Evolutionary conservation across 2,329 filamentous ascomycete species (phyloP).

Genomic region (Xylariaceae sp.): DNA sequence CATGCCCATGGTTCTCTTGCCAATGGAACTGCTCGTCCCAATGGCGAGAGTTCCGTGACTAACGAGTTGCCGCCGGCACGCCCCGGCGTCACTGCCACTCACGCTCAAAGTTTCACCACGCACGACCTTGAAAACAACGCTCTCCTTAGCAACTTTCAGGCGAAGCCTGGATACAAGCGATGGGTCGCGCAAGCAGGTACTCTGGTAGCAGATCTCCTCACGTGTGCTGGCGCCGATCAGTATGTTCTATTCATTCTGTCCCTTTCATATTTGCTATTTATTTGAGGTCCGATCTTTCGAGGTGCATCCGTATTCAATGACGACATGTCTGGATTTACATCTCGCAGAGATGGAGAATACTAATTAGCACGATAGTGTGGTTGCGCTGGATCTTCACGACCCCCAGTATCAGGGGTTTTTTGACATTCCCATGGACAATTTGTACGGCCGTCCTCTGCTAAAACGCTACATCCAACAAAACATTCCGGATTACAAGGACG

Average conservation of each 20-base stretch:
- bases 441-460: conserved; percentile 77
- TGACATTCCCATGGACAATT: conserved; percentile 95
- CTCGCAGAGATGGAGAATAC: conserved; percentile 19
- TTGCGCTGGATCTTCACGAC: conserved; percentile 96
- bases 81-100: conserved; percentile 39
- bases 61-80: conserved; percentile 31
- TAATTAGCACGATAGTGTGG: conserved; percentile 51
- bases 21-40: conserved; percentile 35
- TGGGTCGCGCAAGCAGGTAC: conserved; percentile 98
- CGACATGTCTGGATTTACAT: conserved; percentile 3
- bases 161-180: conserved; percentile 92
- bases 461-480: conserved; percentile 71
- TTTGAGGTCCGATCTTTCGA: not conserved
- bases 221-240: conserved; percentile 94
- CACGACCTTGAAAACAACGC: conserved; percentile 61
- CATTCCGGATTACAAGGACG: conserved; percentile 78
- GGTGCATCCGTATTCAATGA: not conserved
- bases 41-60: conserved; percentile 25
- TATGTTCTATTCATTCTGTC: conserved; percentile 39
- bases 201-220: conserved; percentile 87
- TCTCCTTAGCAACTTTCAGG: conserved; percentile 58
- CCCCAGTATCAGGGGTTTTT: conserved; percentile 98
- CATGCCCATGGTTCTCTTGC: conserved; percentile 20
- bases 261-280: conserved; percentile 9
- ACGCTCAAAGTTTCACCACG: conserved; percentile 51